Conservation (phyloP, 306 rosid genomes). For the Cicer judaicum region DNA sequence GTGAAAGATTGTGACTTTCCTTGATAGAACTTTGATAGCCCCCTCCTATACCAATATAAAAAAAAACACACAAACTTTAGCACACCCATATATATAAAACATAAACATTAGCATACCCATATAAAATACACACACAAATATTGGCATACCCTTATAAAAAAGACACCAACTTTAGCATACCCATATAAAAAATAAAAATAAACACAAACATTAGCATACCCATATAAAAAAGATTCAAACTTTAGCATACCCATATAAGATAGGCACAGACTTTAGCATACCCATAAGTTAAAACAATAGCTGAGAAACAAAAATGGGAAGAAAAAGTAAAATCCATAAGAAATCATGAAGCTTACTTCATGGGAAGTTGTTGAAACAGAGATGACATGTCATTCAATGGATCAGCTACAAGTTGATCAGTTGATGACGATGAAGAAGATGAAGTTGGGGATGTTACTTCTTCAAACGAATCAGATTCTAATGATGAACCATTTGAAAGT, state of each 20-base stretch:
- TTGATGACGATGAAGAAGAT: slow-evolving; percentile 37
- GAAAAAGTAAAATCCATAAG: background rate
- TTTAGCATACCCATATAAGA: no score
- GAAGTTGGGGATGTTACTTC: slow-evolving; percentile 51
- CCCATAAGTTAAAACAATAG: background rate
- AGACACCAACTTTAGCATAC: background rate
- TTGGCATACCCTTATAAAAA: no score
- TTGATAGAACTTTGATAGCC: slow-evolving; percentile 54
- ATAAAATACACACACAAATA: no score
- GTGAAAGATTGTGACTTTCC: slow-evolving; percentile 63
- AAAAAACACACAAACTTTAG: slow-evolving; percentile 36
- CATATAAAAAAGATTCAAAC: background rate
- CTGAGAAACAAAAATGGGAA: background rate
- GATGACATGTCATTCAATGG: slow-evolving; percentile 51
- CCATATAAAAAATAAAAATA: background rate
- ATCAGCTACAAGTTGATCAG: slow-evolving; percentile 33
- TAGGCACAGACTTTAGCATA: slow-evolving; percentile 9
- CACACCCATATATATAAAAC: background rate
- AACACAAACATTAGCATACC: slow-evolving; percentile 23
- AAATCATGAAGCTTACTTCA: slow-evolving; percentile 45
- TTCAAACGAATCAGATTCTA: slow-evolving; percentile 50
- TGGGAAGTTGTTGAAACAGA: slow-evolving; percentile 53
- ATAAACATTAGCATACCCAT: no score
- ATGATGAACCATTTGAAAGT: slow-evolving; percentile 37
- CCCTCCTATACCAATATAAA: slow-evolving; percentile 46